phyloP scores from a whole-genome alignment of 371 early-diverging fungal species.

The Mortierella sp. region DNA sequence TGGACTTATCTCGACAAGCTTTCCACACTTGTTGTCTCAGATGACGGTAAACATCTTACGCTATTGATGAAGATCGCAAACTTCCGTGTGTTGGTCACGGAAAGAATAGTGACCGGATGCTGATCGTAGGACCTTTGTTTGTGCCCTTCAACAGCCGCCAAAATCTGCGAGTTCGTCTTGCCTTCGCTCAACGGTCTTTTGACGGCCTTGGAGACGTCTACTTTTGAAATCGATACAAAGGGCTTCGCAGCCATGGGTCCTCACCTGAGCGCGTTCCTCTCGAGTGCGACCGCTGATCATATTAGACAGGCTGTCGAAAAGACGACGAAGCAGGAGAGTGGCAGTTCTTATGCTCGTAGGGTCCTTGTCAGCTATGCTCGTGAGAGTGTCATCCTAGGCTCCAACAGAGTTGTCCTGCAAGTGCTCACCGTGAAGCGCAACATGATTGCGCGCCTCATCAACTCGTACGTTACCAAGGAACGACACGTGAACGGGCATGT shows the following conservation, averaged over 20 bases:
- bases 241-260: slow-evolving; percentile 61
- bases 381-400: slow-evolving; percentile 59
- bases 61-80: too few relatives aligned
- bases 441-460: slow-evolving; percentile 61
- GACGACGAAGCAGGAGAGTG: slow-evolving; percentile 54
- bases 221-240: slow-evolving; percentile 60
- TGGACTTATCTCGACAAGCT: slow-evolving; percentile 58
- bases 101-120: background rate
- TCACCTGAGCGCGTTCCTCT: slow-evolving; percentile 64
- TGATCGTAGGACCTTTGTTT: background rate
- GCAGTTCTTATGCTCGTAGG: slow-evolving; percentile 59
- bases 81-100: too few relatives aligned
- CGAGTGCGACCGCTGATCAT: slow-evolving; percentile 62
- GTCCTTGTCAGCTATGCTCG: slow-evolving; percentile 62
- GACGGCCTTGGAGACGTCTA: slow-evolving; percentile 69
- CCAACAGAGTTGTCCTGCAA: slow-evolving; percentile 63
- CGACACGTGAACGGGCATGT: slow-evolving; percentile 2
- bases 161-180: slow-evolving; percentile 68
- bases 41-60: slow-evolving; percentile 26
- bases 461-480: slow-evolving; percentile 4
- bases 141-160: slow-evolving; percentile 54
- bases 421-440: slow-evolving; percentile 66
- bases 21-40: slow-evolving; percentile 39
- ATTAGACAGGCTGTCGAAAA: slow-evolving; percentile 64
- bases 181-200: slow-evolving; percentile 75